Percentiles rank a stretch among this genome's conserved stretches.
phyloP scores from a whole-genome alignment of 2,329 filamentous ascomycete genomes.

The Ceratocystis lukuohia region DNA sequence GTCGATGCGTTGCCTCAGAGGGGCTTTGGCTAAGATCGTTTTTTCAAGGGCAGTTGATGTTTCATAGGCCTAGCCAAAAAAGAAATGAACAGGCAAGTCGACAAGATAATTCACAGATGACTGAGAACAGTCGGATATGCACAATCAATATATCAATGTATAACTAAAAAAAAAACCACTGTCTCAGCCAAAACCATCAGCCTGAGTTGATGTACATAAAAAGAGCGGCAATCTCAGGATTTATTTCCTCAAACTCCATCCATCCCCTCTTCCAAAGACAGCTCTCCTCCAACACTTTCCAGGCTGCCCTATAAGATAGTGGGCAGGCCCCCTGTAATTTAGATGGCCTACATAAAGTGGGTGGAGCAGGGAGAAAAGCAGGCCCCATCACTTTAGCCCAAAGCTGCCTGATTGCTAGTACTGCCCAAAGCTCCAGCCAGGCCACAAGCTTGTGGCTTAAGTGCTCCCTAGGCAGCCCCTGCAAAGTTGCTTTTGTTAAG shows the following conservation, averaged over 20 bases:
- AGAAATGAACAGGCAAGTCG: constrained; percentile 2
- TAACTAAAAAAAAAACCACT: neutral
- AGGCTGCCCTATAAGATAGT: neutral
- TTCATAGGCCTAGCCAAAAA: constrained; percentile 3
- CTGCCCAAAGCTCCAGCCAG: constrained; percentile 2
- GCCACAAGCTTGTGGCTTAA: neutral
- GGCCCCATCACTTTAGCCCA: constrained; percentile 3
- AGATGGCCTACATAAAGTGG: neutral
- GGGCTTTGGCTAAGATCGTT: neutral
- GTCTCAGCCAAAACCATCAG: neutral
- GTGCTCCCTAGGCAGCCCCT: neutral
- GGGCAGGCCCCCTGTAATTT: neutral
- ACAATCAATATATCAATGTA: neutral
- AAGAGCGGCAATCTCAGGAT: neutral
- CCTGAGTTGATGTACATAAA: neutral
- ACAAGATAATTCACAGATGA: neutral
- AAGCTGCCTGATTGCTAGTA: constrained; percentile 5
- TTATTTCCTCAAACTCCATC: too few relatives aligned
- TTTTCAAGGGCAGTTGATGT: constrained; percentile 4
- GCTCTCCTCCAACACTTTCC: neutral
- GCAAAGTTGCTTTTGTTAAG: neutral
- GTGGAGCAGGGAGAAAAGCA: neutral
- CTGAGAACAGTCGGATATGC: neutral
- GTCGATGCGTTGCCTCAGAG: neutral
- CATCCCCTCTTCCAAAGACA: too few relatives aligned